Base-by-base conservation (phyloP, 768 basidiomycete species). In the Suillus subalutaceus region DNA sequence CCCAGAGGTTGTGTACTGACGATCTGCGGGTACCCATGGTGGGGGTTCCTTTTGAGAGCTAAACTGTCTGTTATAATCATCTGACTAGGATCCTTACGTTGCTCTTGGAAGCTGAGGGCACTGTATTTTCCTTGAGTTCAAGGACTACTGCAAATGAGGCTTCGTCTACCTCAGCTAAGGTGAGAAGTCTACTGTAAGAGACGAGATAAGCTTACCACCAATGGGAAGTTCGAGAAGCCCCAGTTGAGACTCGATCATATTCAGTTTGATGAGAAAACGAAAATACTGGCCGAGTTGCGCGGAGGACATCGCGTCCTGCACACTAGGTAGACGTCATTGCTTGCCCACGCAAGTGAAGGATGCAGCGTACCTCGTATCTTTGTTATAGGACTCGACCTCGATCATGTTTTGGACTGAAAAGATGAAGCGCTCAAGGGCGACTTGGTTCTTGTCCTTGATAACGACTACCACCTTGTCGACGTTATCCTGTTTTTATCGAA, bases 381-480 rank as follows among this genome's bases (percentile, higher is more conserved):
- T 91, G 74, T 91, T 84, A 77, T 85, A 90, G 0, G 82, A 70
- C 68, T 91, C 90, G 37, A 92, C 84, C 63, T 88, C 75, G 37
- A 94, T 85, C 87, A 96, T 90, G 75, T 85, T 91, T 67, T 90
- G 88, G n/a, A 97, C 75, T 30, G 93, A 88, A 75, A 97, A 94
- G 23, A 97, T 85, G 76, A 92, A 97, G 3, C 96, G 86, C 75
- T 99, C 96, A n/a, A 97, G 79, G 18, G 94, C 85, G 30, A 89
- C 81, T 67, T 94, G 89, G 12, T 91, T 85, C 68, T 87, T 88
- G 73, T 91, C 87, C 72, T 94, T 96, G 75, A 98, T 89, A 40
- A 96, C 90, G 7, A 98, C 80, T 3, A 93, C 85, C 9, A 96
- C 87, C 69, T 93, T 90, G 64, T 91, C 87, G 1, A 96, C 84